Conservation (phyloP, 208 protist genomes). For the Acanthamoeba comandoni region DNA sequence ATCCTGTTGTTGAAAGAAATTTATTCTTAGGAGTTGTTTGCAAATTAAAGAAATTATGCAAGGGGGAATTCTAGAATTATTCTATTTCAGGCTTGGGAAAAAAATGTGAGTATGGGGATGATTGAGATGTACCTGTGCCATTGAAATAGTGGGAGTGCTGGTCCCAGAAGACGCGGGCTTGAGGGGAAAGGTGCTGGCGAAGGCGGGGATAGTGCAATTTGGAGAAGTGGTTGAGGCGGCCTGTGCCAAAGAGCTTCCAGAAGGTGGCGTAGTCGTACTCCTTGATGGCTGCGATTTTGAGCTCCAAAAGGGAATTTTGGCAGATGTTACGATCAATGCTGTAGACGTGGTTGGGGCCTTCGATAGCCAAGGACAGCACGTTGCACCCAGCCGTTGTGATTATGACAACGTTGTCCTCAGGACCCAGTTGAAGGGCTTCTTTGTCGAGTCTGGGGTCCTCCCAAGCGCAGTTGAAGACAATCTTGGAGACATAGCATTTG, state of each 20-base stretch:
- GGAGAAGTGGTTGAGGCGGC: constrained; percentile 66
- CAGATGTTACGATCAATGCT: constrained; percentile 73
- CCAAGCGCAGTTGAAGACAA: constrained; percentile 74
- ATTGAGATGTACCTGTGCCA: constrained; percentile 50
- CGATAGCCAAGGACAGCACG: constrained; percentile 55
- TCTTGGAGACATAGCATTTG: constrained; percentile 57
- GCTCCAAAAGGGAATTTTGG: constrained; percentile 70
- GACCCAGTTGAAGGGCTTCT: constrained; percentile 58
- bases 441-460: constrained; percentile 72
- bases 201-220: constrained; percentile 70
- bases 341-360: constrained; percentile 71
- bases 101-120: too few relatives aligned
- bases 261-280: constrained; percentile 68
- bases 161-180: constrained; percentile 47
- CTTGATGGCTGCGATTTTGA: constrained; percentile 72
- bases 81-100: too few relatives aligned
- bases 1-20: too few relatives aligned
- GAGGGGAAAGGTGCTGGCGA: constrained; percentile 56
- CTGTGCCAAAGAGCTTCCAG: constrained; percentile 69
- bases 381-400: constrained; percentile 74
- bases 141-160: constrained; percentile 70
- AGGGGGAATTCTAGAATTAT: too few relatives aligned
- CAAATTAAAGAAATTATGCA: constrained; percentile 44
- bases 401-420: constrained; percentile 69
- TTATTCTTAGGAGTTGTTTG: background rate